Base-by-base conservation (phyloP, 495 filamentous ascomycete species). In the Aspergillus bridgeri region DNA sequence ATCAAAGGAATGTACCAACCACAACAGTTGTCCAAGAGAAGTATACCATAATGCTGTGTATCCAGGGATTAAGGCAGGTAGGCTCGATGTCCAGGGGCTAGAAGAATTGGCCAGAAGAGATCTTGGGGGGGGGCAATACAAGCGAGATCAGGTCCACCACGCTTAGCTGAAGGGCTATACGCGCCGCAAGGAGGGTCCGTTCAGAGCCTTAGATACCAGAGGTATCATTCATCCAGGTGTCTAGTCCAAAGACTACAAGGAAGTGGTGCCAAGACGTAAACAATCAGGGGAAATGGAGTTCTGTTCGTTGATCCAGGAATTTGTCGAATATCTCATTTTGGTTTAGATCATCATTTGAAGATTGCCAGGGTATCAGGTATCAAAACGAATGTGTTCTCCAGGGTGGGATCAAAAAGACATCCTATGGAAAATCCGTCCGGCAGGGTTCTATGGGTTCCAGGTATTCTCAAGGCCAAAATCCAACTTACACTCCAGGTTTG, bases 171-270 rank as follows among this genome's bases (percentile, higher is more conserved):
- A 20, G 42, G 49, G 27, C n/a, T n/a, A n/a, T 52, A 52, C 49
- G 13, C 49, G 49, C 49, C 19, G 49, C 22, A 11, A 15, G 21
- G 49, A n/a, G 2, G 21, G 22, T 52, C 49, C 49, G 6, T 38
- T 7, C 18, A 38, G 42, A 19, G 15, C 29, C 42, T 22, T 19
- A 23, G 42, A n/a, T 15, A 42, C 23, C 48, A 51, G n/a, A 8
- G 21, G n/a, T 13, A 52, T 52, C 48, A 19, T 15, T 52, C 19
- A 38, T 38, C 27, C 21, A 52, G 33, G 33, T 38, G 33, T 38
- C 42, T 52, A 52, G 25, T 38, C 49, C 18, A 18, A 52, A 52
- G 49, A 42, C 49, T 52, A 52, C 49, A 52, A 29, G 27, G 27
- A 29, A 52, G 6, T 52, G 49, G n/a, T 52, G 49, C 18, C 19